A percentile compares a stretch with the other conserved stretches of the same genome.
These are phyloP conservation scores for Graphilbum sp. DNA, from an alignment of 2,329 filamentous ascomycete species.

Conservation along the genomic window DNA sequence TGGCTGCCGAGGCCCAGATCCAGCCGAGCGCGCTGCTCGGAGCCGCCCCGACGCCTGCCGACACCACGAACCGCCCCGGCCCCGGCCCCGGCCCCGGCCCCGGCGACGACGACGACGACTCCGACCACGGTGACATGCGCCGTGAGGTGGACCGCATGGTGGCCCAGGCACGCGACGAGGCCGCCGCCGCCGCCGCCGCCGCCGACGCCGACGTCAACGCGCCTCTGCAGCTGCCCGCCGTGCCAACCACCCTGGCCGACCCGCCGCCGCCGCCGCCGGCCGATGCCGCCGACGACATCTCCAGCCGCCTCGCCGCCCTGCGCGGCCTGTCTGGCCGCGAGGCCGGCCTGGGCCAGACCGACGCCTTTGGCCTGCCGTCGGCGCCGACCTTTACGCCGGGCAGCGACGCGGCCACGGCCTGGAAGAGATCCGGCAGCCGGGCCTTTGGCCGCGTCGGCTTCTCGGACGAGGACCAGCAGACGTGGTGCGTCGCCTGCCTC, in stretches of 20 bases:
- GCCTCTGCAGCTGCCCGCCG: constrained; percentile 26
- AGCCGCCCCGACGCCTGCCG: too few species aligned
- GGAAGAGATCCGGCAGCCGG: too few species aligned
- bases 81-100: neutral
- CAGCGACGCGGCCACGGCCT: constrained; percentile 17
- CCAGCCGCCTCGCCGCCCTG: constrained; percentile 35
- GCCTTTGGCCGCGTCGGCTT: constrained; percentile 24
- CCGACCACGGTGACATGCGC: constrained; percentile 33
- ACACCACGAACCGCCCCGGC: too few species aligned
- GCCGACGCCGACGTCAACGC: constrained; percentile 7
- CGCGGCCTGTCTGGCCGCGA: constrained; percentile 17
- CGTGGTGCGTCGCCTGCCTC: constrained; percentile 71
- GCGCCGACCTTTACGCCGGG: constrained; percentile 33
- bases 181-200: neutral
- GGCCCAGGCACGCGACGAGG: constrained; percentile 16
- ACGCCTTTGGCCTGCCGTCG: constrained; percentile 27
- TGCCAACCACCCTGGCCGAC: constrained; percentile 24
- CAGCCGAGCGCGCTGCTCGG: too few species aligned
- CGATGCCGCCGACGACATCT: constrained; percentile 28
- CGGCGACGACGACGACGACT: constrained; percentile 18
- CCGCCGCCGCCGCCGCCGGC: constrained; percentile 7
- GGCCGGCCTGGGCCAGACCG: constrained; percentile 13
- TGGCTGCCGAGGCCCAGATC: constrained; percentile 12
- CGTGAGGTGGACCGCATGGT: constrained; percentile 28
- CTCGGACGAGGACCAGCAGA: constrained; percentile 55